Evolutionary conservation across 2,329 filamentous ascomycete species (phyloP), one percentile per base, ranked within the genome.

Genomic region (Stagonosporopsis tanaceti): DNA sequence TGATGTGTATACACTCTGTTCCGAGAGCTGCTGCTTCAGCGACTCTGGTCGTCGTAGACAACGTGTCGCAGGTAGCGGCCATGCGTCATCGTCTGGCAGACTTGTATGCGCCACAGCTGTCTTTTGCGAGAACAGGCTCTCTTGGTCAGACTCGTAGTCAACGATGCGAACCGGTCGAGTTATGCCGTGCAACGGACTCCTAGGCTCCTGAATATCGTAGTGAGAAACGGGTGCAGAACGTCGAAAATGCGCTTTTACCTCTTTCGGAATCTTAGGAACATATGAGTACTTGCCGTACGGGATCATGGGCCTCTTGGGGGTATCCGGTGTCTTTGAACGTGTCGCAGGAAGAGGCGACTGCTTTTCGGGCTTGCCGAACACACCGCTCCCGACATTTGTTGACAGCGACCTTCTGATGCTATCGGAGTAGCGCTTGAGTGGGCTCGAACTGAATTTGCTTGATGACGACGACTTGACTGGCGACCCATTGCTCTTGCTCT

Each of bases 181-280:
- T 2, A 68, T 60, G 37, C 67, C 66, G 27, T 71, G 62, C 1
- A 63, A 44, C 17, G 68, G 62, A 41, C 58, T 69, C 52, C 66
- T 70, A 2, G 61, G 61, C 34, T 64, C 57, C 47, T 57, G 14
- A 14, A 14, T 7, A 2, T 5, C 15, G n/a, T 40, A 5, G 20
- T 53, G 24, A 57, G 50, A n/a, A 9, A 9, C 11, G 8, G 8
- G 6, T 11, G 8, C n/a, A 3, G 9, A n/a, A 12, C 2, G 7
- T 24, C 17, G 2, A 35, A n/a, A 6, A 20, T 3, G 9, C 9
- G 4, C 46, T 39, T 32, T 44, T 39, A 57, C 54, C 20, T 53
- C 37, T 30, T 61, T 59, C 3, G 48, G 22, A 11, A 44, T 28
- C 25, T 47, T 57, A 12, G 57, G 42, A 3, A 55, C 22, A 30